Evolutionary conservation across 352 stramenopile genomes (phyloP).

Genomic region (Phytophthora megakarya): DNA sequence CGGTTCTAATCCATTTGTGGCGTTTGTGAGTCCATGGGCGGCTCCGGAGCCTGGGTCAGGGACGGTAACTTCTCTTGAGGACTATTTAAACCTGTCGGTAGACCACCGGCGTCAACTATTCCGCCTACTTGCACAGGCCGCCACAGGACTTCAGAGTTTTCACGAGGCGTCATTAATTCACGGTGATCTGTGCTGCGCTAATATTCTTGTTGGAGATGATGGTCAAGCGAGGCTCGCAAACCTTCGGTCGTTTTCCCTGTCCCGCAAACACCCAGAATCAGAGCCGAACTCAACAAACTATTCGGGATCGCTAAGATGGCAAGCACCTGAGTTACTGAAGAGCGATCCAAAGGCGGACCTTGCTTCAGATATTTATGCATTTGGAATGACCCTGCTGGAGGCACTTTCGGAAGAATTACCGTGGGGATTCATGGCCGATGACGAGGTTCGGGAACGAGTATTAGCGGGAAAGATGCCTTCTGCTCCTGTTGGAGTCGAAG

Average conservation of each 20-base stretch:
- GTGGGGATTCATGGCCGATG: constrained; percentile 58
- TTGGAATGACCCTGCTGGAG: constrained; percentile 72
- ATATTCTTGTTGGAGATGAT: constrained; percentile 66
- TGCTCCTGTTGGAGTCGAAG: constrained; percentile 41
- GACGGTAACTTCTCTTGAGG: constrained; percentile 55
- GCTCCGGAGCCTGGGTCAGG: constrained; percentile 24
- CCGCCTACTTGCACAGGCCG: constrained; percentile 51
- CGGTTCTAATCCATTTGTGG: constrained; percentile 50
- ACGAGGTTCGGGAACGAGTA: constrained; percentile 46
- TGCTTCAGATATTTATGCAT: constrained; percentile 64
- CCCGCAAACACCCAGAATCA: constrained; percentile 8
- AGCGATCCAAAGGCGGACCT: constrained; percentile 21
- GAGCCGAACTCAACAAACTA: not conserved
- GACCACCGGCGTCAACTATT: constrained; percentile 46
- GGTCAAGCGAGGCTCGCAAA: constrained; percentile 61
- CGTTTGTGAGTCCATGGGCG: constrained; percentile 52
- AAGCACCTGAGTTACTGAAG: constrained; percentile 52
- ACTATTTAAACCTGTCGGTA: constrained; percentile 51
- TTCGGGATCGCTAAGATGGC: constrained; percentile 53
- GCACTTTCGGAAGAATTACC: constrained; percentile 63
- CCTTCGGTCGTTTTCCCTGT: constrained; percentile 47
- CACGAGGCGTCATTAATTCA: constrained; percentile 54
- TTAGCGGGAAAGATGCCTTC: constrained; percentile 47
- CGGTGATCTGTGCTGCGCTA: constrained; percentile 56
- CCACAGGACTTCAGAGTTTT: constrained; percentile 57